phyloP scores from a whole-genome alignment of 345 rosid species.

The Rhodamnia argentea region DNA sequence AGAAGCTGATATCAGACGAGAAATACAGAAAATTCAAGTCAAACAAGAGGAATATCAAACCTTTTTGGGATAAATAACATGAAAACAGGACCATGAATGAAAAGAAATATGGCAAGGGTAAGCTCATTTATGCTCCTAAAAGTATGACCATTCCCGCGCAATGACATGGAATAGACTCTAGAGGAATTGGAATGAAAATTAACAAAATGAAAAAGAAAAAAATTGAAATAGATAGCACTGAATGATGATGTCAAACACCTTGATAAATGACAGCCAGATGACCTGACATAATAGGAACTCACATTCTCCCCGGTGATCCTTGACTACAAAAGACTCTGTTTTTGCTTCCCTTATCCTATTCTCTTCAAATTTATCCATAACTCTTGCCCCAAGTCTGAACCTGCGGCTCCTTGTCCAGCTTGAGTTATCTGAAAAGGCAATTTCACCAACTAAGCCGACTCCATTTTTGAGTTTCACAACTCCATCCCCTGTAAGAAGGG shows the following conservation, averaged over 20 bases:
- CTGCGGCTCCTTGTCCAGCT: slow-evolving; percentile 99
- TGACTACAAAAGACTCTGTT: slow-evolving; percentile 79
- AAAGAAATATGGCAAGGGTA: neutral
- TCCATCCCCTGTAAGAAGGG: slow-evolving; percentile 77
- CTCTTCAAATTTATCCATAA: slow-evolving; percentile 51
- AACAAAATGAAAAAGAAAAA: neutral
- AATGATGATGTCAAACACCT: neutral
- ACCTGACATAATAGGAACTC: slow-evolving; percentile 18
- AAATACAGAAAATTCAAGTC: neutral
- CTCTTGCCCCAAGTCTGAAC: slow-evolving; percentile 86
- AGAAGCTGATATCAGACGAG: neutral
- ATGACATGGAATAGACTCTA: neutral
- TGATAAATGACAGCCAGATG: neutral
- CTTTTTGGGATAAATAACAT: neutral
- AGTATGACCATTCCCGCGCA: neutral
- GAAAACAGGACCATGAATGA: neutral
- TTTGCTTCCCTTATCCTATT: slow-evolving; percentile 57
- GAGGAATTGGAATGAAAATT: neutral
- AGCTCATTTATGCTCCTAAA: neutral
- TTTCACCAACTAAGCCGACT: slow-evolving; percentile 47
- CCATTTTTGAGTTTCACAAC: slow-evolving; percentile 63
- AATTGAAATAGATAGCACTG: neutral
- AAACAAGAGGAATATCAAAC: neutral
- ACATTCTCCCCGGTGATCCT: slow-evolving; percentile 99
- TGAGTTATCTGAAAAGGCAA: slow-evolving; percentile 91